These are phyloP conservation scores for Phaeoacremonium minimum DNA, from an alignment of 2,329 filamentous ascomycete genomes.

Conservation along the genomic window DNA sequence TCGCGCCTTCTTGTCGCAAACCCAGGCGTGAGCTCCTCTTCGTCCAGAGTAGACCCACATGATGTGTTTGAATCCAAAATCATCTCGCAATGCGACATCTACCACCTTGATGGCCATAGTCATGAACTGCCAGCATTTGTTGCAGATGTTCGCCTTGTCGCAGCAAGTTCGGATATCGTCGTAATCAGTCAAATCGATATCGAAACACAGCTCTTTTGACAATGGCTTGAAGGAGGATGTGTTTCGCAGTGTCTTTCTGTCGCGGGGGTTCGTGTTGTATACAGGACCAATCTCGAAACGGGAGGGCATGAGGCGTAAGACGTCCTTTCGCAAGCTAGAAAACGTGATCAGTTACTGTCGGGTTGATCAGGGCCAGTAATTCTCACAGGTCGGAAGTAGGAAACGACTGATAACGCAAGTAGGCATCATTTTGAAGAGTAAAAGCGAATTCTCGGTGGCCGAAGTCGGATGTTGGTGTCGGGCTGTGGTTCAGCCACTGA, in stretches of 20 bases:
- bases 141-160: constrained; percentile 86
- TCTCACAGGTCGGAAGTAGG: constrained; percentile 47
- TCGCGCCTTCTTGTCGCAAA: constrained; percentile 85
- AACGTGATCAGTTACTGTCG: constrained; percentile 6
- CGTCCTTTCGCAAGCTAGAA: constrained; percentile 77
- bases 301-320: constrained; percentile 80
- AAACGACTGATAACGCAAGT: constrained; percentile 82
- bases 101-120: constrained; percentile 97
- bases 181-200: constrained; percentile 99
- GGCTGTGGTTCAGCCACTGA: constrained; percentile 95
- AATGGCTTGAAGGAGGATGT: constrained; percentile 79
- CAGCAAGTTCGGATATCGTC: constrained; percentile 96
- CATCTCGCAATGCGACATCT: constrained; percentile 79
- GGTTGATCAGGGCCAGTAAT: not conserved
- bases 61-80: constrained; percentile 96
- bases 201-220: constrained; percentile 93
- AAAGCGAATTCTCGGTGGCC: constrained; percentile 93
- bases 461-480: constrained; percentile 82
- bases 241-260: constrained; percentile 83
- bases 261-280: constrained; percentile 88
- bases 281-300: constrained; percentile 99
- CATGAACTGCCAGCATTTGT: constrained; percentile 94
- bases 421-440: constrained; percentile 87
- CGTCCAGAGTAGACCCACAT: constrained; percentile 98
- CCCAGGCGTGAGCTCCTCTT: constrained; percentile 95